A percentile compares a stretch with the other conserved stretches of the same genome.
phyloP scores from a whole-genome alignment of 225 moss, liverwort and hornwort genomes.

The Bryoerythrophyllum caledonicum region DNA sequence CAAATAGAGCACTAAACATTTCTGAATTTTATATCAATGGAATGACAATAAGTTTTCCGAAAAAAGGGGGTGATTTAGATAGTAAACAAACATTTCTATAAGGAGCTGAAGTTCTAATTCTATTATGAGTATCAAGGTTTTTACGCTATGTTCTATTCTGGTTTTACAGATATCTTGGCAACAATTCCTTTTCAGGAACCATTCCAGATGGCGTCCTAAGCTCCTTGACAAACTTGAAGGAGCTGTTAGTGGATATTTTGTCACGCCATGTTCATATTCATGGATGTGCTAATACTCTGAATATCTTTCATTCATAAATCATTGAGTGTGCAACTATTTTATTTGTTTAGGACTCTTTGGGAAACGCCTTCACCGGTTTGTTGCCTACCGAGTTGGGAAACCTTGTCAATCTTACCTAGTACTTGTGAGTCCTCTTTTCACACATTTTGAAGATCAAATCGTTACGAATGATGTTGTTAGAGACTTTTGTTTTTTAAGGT shows the following conservation, averaged over 20 bases:
- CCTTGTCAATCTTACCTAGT: conserved; percentile 41
- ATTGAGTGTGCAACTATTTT: neutral
- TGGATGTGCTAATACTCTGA: neutral
- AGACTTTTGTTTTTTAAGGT: too few species aligned
- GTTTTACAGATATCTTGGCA: conserved; percentile 42
- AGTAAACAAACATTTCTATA: too few species aligned
- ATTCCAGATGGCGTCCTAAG: conserved; percentile 30
- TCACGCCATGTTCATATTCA: neutral
- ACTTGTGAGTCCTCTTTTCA: conserved; percentile 35
- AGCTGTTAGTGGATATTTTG: conserved; percentile 35
- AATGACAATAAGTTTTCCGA: too few species aligned
- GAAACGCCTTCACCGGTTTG: conserved; percentile 28
- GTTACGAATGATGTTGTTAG: neutral
- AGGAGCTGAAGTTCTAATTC: too few species aligned
- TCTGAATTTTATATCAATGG: too few species aligned
- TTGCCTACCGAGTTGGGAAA: conserved; percentile 46
- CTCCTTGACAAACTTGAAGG: conserved; percentile 34
- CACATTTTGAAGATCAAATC: neutral
- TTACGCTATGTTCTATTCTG: neutral
- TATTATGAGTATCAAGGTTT: neutral
- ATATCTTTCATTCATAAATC: neutral
- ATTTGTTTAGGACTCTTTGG: conserved; percentile 37
- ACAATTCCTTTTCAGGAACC: conserved; percentile 43
- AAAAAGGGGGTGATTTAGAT: too few species aligned
- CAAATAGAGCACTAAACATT: too few species aligned